Evolutionary conservation across 306 rosid genomes (phyloP).

Genomic region (Bauhinia variegata): DNA sequence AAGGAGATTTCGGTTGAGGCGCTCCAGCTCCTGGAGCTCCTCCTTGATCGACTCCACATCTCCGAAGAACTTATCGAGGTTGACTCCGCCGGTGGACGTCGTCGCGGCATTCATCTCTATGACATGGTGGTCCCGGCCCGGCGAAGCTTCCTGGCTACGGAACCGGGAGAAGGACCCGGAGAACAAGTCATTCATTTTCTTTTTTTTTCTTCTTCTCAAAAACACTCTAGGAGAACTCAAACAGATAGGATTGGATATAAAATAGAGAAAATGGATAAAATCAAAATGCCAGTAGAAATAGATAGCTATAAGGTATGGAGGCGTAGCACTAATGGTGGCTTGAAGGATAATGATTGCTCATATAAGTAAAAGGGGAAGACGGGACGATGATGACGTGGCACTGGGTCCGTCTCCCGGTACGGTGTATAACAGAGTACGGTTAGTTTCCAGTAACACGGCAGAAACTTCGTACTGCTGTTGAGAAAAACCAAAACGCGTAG

Average conservation of each 20-base stretch:
- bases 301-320: neutral
- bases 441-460: no score
- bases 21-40: constrained; percentile 76
- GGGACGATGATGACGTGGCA: constrained; percentile 1
- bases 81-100: constrained; percentile 42
- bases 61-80: constrained; percentile 78
- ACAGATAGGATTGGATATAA: neutral
- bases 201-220: no score
- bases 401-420: no score
- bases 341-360: neutral
- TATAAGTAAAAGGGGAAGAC: no score
- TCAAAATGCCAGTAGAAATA: no score
- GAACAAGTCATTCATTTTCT: constrained; percentile 74
- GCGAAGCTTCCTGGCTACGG: constrained; percentile 57
- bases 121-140: constrained; percentile 52
- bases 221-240: neutral
- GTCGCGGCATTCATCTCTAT: constrained; percentile 63
- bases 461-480: no score
- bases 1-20: constrained; percentile 46
- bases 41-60: constrained; percentile 83
- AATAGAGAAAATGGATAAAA: neutral
- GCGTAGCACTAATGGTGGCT: neutral
- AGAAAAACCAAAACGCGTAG: no score
- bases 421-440: no score
- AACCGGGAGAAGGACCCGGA: constrained; percentile 78